phyloP scores from a whole-genome alignment of 495 filamentous ascomycete species.

The Aspergillus kassunensis region DNA sequence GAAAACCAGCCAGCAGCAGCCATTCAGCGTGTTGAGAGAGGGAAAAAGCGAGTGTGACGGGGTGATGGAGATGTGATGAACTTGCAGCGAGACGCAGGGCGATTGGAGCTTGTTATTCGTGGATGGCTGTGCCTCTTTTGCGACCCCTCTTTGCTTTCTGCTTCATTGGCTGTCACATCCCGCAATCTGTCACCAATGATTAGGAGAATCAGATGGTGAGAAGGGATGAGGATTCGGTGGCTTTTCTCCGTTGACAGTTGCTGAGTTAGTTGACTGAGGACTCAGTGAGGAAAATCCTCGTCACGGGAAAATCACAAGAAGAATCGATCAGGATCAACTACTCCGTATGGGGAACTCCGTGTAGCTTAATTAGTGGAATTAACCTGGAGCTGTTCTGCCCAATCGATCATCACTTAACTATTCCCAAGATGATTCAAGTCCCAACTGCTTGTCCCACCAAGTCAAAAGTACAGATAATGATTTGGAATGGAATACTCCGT shows the following conservation, averaged over 20 bases:
- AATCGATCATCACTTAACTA: too few relatives aligned
- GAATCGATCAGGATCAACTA: too few relatives aligned
- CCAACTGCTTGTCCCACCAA: too few relatives aligned
- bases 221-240: not conserved
- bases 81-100: conserved; percentile 31
- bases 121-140: conserved; percentile 1
- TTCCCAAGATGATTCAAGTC: too few relatives aligned
- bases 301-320: not conserved
- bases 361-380: not conserved
- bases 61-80: conserved; percentile 40
- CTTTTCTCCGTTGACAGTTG: too few relatives aligned
- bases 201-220: not conserved
- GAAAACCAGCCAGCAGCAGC: conserved; percentile 1
- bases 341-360: too few relatives aligned
- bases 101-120: conserved; percentile 16
- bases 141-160: not conserved
- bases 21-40: not conserved
- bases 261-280: too few relatives aligned
- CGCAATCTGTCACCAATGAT: too few relatives aligned
- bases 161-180: not conserved
- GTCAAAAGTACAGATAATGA: not conserved
- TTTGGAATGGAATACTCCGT: too few relatives aligned
- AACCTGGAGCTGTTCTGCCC: too few relatives aligned
- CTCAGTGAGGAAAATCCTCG: conserved; percentile 5
- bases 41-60: conserved; percentile 18